Conservation (phyloP, 2,329 filamentous ascomycete species). For the Neocatenulostroma microsporum region DNA sequence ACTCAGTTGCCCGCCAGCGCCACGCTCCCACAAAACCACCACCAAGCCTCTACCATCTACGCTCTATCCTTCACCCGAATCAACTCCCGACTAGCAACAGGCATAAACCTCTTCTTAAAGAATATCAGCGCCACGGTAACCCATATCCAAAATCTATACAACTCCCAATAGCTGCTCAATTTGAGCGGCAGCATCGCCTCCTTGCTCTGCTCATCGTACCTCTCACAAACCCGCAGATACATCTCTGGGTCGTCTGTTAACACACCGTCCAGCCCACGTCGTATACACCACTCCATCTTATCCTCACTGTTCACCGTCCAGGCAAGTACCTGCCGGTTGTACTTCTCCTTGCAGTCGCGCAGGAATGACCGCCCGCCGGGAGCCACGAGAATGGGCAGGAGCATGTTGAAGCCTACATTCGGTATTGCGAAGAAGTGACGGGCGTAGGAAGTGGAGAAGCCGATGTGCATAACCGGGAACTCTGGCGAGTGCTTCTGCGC, state of each 20-base stretch:
- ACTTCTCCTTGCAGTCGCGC: constrained; percentile 25
- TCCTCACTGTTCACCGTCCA: constrained; percentile 82
- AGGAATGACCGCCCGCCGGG: constrained; percentile 61
- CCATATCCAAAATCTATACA: too few species aligned
- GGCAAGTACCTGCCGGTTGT: constrained; percentile 57
- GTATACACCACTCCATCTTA: constrained; percentile 75
- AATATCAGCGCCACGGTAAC: too few species aligned
- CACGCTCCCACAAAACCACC: too few species aligned
- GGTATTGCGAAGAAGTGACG: constrained; percentile 60
- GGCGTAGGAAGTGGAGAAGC: constrained; percentile 60
- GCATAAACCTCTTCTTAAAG: too few species aligned
- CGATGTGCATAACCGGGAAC: constrained; percentile 61
- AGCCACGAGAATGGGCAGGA: constrained; percentile 60
- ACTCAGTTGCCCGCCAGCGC: too few species aligned
- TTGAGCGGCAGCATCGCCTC: constrained; percentile 24
- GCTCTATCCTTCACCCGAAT: not conserved
- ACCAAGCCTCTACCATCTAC: constrained; percentile 1
- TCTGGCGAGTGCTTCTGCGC: constrained; percentile 54
- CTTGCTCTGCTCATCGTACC: constrained; percentile 32
- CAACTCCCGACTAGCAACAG: not conserved
- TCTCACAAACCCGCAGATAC: constrained; percentile 54
- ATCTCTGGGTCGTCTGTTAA: constrained; percentile 74
- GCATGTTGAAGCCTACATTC: constrained; percentile 69
- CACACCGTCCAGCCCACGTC: constrained; percentile 62
- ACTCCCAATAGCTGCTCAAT: constrained; percentile 6